Conservation (phyloP, 345 rosid species). For the Reutealis trisperma region DNA sequence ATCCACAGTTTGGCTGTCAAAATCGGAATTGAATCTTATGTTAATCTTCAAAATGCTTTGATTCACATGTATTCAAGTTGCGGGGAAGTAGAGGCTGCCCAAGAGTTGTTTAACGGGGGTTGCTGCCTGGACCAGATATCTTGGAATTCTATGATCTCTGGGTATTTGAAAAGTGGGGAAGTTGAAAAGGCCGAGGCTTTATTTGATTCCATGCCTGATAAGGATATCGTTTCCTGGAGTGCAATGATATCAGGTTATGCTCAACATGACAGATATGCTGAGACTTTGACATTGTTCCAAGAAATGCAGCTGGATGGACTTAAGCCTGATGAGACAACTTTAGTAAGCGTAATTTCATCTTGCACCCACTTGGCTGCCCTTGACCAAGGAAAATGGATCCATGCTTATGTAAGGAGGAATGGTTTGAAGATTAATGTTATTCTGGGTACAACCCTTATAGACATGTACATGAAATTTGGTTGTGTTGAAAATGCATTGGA, state of each 20-base stretch:
- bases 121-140: slow-evolving; percentile 45
- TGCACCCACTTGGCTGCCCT: slow-evolving; percentile 56
- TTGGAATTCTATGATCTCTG: slow-evolving; percentile 70
- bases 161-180: slow-evolving; percentile 44
- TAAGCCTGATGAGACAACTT: slow-evolving; percentile 46
- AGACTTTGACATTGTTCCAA: slow-evolving; percentile 47
- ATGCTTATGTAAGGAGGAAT: slow-evolving; percentile 49
- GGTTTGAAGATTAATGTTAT: slow-evolving; percentile 42
- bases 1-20: slow-evolving; percentile 44
- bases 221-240: slow-evolving; percentile 62
- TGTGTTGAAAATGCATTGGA: slow-evolving; percentile 52
- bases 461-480: slow-evolving; percentile 67
- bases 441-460: slow-evolving; percentile 53
- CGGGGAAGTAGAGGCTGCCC: slow-evolving; percentile 41
- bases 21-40: slow-evolving; percentile 45
- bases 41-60: slow-evolving; percentile 63
- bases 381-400: slow-evolving; percentile 60
- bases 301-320: slow-evolving; percentile 48
- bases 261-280: slow-evolving; percentile 40
- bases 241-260: slow-evolving; percentile 58
- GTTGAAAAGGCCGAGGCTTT: slow-evolving; percentile 49
- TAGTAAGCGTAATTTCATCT: slow-evolving; percentile 56
- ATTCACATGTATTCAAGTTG: slow-evolving; percentile 54
- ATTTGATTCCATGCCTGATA: slow-evolving; percentile 50
- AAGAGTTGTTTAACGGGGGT: slow-evolving; percentile 41